Evolutionary conservation across 192 early-diverging fungal genomes (phyloP), one percentile per base, ranked within the genome.

Genomic region (Mortierella alpina): DNA sequence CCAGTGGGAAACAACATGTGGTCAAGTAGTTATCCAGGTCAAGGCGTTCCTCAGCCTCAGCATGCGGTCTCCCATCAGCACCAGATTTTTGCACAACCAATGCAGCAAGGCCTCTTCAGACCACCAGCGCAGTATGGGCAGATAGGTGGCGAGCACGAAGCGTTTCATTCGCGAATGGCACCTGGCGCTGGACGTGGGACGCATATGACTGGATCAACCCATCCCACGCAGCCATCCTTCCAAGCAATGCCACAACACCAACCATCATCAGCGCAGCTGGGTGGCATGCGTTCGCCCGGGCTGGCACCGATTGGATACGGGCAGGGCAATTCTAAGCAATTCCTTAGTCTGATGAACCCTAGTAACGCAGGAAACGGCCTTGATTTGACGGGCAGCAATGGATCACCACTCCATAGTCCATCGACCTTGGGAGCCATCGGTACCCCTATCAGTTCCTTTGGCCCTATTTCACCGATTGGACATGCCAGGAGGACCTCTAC

Each of bases 381-480:
- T 59, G 75, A 72, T 47, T 13, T 58, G 55, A 17, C 68, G 17
- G 57, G 46, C 65, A 73, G 60, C 57, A 14, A 46, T 50, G 70
- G 70, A 44, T 70, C 84, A 56, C 75, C 80, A 2, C 52, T 82
- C 11, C 67, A 71, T 41, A 82, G 80, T 23, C 79, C 84, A 40
- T 52, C 71, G 13, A 46, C 72, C 9, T 40, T 75, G 8, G 77
- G 76, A 61, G 67, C 76, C 13, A 80, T 84, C 14, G 72, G 63
- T 40, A 59, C 77, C 18, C 75, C 72, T 41, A 67, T 79, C 42
- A 61, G 66, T 10, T 73, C 72, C 20, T 82, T 70, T 76, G 66
- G 77, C 17, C 75, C 80, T 8, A 72, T 86, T 51, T 75, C 83
- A 31, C 85, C 85, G 4, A 84, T 86, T 40, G 85, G 85, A 7